These are phyloP conservation scores for Amanita inopinata DNA, from an alignment of 768 basidiomycete genomes.

Conservation along the genomic window DNA sequence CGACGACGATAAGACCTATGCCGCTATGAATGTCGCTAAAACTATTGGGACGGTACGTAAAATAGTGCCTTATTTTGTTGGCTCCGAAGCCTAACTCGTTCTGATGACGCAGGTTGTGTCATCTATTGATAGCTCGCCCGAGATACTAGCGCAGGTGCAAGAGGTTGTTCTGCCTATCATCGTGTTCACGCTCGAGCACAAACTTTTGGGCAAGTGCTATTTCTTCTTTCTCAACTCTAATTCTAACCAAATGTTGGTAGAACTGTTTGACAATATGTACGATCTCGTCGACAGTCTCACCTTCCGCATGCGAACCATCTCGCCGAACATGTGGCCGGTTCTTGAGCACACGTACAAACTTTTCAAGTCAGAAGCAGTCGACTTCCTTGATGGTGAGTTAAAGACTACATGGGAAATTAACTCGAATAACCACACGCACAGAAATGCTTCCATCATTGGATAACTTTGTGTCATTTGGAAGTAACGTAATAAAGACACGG, in stretches of 20 bases:
- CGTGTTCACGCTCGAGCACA: slow-evolving; percentile 64
- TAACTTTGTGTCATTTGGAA: slow-evolving; percentile 82
- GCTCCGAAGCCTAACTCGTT: slow-evolving; percentile 1
- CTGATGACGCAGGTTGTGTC: slow-evolving; percentile 47
- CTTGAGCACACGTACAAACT: slow-evolving; percentile 75
- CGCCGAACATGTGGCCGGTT: slow-evolving; percentile 79
- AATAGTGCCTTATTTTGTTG: slow-evolving; percentile 1
- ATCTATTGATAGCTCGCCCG: slow-evolving; percentile 62
- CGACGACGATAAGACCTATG: slow-evolving; percentile 83
- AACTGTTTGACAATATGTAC: slow-evolving; percentile 82
- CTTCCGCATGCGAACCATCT: slow-evolving; percentile 68
- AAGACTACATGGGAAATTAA: background rate
- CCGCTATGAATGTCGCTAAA: slow-evolving; percentile 81
- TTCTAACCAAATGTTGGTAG: slow-evolving; percentile 26
- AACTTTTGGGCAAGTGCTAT: slow-evolving; percentile 59
- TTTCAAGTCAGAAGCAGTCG: slow-evolving; percentile 76
- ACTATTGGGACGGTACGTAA: slow-evolving; percentile 65
- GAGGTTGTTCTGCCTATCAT: slow-evolving; percentile 77
- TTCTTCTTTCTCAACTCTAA: background rate
- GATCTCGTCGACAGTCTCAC: slow-evolving; percentile 79
- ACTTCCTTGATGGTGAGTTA: slow-evolving; percentile 74
- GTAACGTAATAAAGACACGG: slow-evolving; percentile 62
- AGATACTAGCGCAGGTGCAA: slow-evolving; percentile 72
- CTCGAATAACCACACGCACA: slow-evolving; percentile 20
- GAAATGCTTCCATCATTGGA: slow-evolving; percentile 86